Conservation (phyloP, 805 yeast species). For the Candida insectalens region DNA sequence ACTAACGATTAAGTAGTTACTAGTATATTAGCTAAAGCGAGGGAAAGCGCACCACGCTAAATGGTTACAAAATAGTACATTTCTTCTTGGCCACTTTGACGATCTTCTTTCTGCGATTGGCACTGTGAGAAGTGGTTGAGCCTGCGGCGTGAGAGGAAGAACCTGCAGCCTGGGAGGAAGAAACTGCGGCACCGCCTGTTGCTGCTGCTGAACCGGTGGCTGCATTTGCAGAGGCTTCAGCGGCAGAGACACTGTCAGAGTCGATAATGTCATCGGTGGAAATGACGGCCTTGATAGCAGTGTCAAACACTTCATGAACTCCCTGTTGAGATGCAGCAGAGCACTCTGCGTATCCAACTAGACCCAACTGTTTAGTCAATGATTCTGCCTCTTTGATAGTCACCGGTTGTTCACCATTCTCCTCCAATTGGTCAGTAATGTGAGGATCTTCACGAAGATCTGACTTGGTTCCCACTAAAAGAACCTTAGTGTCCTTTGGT, state of each 20-base stretch:
- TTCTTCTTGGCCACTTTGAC: too few species aligned
- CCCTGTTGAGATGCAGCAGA: conserved; percentile 87
- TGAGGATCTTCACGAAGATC: conserved; percentile 80
- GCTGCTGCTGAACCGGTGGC: conserved; percentile 4
- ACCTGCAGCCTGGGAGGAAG: not conserved
- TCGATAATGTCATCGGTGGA: conserved; percentile 31
- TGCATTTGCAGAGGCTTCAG: conserved; percentile 7
- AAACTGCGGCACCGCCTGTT: not conserved
- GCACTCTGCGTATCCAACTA: conserved; percentile 74
- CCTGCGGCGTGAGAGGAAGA: too few species aligned
- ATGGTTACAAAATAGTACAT: too few species aligned
- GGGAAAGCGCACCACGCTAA: too few species aligned
- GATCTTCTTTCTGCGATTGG: too few species aligned
- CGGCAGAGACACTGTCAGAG: not conserved
- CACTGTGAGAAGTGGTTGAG: too few species aligned
- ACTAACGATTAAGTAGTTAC: too few species aligned
- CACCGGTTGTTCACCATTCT: conserved; percentile 53
- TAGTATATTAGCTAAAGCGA: too few species aligned
- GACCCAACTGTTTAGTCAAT: conserved; percentile 62
- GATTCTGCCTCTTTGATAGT: conserved; percentile 50
- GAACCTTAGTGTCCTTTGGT: conserved; percentile 54
- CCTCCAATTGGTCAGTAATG: conserved; percentile 58
- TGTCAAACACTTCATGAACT: conserved; percentile 76
- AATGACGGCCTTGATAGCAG: conserved; percentile 64
- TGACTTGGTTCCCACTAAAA: conserved; percentile 81